Percentiles rank a stretch among this genome's conserved stretches.
phyloP scores from a whole-genome alignment of 805 yeast species.

The Saccharomycopsis microspora region DNA sequence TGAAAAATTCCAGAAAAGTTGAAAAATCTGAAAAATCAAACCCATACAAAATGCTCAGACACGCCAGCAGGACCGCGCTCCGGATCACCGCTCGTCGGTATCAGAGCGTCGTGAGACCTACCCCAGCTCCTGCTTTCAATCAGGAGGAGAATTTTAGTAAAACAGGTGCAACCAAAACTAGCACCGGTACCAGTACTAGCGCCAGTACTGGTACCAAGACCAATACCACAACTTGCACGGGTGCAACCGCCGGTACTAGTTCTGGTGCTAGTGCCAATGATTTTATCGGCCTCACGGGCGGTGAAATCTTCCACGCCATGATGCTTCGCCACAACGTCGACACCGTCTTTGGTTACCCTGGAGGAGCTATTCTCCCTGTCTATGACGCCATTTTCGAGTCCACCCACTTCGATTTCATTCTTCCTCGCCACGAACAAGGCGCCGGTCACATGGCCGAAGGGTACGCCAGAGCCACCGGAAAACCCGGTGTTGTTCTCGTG shows the following conservation, averaged over 20 bases:
- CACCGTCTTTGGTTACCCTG: conserved; percentile 95
- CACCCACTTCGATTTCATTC: conserved; percentile 74
- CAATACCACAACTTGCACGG: background rate
- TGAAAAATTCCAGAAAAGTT: too few relatives aligned
- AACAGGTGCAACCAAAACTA: too few relatives aligned
- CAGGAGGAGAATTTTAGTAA: conserved; percentile 16
- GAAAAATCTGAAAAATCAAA: too few relatives aligned
- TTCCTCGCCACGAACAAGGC: conserved; percentile 98
- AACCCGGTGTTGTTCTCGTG: conserved; percentile 94
- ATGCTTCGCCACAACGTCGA: conserved; percentile 94
- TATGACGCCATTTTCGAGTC: conserved; percentile 95
- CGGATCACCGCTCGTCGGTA: too few relatives aligned
- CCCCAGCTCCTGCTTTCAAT: conserved; percentile 43
- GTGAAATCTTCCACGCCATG: conserved; percentile 98
- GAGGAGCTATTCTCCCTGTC: conserved; percentile 97
- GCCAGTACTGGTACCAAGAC: background rate
- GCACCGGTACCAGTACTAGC: background rate
- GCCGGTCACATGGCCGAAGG: conserved; percentile 99
- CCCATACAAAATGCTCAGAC: too few relatives aligned
- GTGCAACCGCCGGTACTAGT: background rate
- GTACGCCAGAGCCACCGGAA: conserved; percentile 90
- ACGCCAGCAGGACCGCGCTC: too few relatives aligned
- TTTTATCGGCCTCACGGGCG: conserved; percentile 93
- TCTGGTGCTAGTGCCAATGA: background rate
- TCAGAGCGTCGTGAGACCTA: conserved; percentile 18